Evolutionary conservation across 73 alveolate species (phyloP).

Genomic region (Loxodes magnus): DNA sequence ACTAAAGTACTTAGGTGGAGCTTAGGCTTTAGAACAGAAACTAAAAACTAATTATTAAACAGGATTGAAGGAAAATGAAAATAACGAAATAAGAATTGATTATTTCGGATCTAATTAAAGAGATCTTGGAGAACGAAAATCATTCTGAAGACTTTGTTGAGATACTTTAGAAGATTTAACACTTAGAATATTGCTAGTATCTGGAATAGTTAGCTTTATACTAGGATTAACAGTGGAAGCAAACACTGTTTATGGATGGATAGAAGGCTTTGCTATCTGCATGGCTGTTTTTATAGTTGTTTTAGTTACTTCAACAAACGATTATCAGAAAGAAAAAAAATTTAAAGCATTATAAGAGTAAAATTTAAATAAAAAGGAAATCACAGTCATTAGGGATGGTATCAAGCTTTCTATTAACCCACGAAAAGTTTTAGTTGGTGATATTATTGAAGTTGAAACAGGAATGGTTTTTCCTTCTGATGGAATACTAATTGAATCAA

Average conservation of each 20-base stretch:
- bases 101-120: constrained; percentile 20
- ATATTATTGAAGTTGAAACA: constrained; percentile 50
- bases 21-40: constrained; percentile 18
- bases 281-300: constrained; percentile 63
- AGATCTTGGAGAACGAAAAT: background rate
- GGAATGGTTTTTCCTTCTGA: constrained; percentile 85
- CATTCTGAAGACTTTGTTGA: constrained; percentile 22
- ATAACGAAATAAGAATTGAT: background rate
- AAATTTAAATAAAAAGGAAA: constrained; percentile 45
- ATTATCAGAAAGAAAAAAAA: constrained; percentile 55
- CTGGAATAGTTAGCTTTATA: constrained; percentile 56
- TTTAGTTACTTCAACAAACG: constrained; percentile 49
- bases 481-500: constrained; percentile 41
- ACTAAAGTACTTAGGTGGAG: constrained; percentile 21
- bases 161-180: constrained; percentile 75
- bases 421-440: constrained; percentile 80
- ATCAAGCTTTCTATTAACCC: constrained; percentile 20
- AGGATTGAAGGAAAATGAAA: constrained; percentile 23
- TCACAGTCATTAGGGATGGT: constrained; percentile 67
- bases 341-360: constrained; percentile 59
- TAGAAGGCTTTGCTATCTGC: constrained; percentile 77
- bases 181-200: constrained; percentile 61
- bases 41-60: constrained; percentile 26
- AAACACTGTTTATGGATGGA: constrained; percentile 65
- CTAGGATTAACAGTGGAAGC: constrained; percentile 47